Percentiles rank a stretch among this genome's conserved stretches.
Evolutionary conservation across 2,329 filamentous ascomycete genomes (phyloP).

Genomic region (Aspergillus pseudoglaucus): DNA sequence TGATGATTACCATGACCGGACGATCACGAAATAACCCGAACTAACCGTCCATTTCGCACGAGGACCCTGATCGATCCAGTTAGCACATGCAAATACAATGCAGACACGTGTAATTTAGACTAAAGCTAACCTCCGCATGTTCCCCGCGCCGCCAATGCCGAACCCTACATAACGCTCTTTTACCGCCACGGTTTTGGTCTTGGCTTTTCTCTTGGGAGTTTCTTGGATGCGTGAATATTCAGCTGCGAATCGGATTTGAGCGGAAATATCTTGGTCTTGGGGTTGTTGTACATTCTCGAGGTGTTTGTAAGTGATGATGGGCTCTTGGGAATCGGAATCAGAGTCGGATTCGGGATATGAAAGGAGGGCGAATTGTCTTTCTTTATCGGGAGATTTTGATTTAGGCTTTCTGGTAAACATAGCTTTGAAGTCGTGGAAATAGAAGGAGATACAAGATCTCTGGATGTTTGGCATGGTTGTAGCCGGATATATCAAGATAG

Average conservation of each 20-base stretch:
- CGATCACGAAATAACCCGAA: not conserved
- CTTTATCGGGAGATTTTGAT: too few species aligned
- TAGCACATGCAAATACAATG: not conserved
- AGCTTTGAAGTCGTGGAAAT: too few species aligned
- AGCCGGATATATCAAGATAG: not conserved
- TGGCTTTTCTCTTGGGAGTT: too few species aligned
- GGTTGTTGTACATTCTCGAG: too few species aligned
- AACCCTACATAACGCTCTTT: constrained; percentile 15
- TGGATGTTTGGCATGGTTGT: not conserved
- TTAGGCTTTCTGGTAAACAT: too few species aligned
- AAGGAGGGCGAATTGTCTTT: too few species aligned
- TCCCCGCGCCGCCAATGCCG: constrained; percentile 19
- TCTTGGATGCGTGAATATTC: too few species aligned
- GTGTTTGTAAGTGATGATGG: too few species aligned
- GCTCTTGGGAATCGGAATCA: too few species aligned
- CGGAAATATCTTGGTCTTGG: too few species aligned
- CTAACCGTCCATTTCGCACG: constrained; percentile 5
- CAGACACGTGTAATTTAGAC: constrained; percentile 1
- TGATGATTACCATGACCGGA: constrained; percentile 1
- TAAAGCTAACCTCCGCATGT: constrained; percentile 13
- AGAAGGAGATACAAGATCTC: constrained; percentile 33
- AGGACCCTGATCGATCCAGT: constrained; percentile 6
- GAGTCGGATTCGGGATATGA: too few species aligned
- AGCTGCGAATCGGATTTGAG: too few species aligned
- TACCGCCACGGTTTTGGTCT: not conserved